Evolutionary conservation across 257 asterid genomes (phyloP).

Genomic region (Nemophila menziesii): DNA sequence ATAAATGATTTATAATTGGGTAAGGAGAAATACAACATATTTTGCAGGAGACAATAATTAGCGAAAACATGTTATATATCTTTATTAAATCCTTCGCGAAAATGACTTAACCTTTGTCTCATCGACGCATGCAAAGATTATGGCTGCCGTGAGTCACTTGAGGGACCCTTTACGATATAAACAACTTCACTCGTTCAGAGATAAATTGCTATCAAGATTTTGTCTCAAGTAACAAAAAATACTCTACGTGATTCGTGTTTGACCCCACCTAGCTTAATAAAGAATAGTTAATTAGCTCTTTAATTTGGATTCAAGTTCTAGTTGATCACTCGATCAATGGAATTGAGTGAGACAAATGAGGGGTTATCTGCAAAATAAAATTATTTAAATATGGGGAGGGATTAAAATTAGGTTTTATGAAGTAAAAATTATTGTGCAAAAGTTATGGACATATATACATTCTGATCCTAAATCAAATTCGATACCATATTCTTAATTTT

Average conservation of each 20-base stretch:
- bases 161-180: slow-evolving; percentile 18
- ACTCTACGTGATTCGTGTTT: background rate
- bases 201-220: background rate
- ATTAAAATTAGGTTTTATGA: no score
- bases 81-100: slow-evolving; percentile 9
- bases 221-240: background rate
- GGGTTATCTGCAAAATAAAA: no score
- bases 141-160: slow-evolving; percentile 21
- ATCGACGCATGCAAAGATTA: slow-evolving; percentile 14
- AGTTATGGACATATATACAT: no score
- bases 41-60: no score
- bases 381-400: no score
- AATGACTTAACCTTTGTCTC: slow-evolving; percentile 24
- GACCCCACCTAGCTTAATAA: background rate
- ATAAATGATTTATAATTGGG: no score
- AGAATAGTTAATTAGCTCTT: background rate
- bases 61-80: background rate
- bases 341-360: no score
- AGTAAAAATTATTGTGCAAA: no score
- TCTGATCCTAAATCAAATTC: no score
- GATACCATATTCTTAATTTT: no score
- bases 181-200: background rate
- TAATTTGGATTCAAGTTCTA: background rate
- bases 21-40: no score
- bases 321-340: no score